A percentile compares a stretch with the other conserved stretches of the same genome.
phyloP scores from a whole-genome alignment of 1,139 yeast genomes.

The Magnusiomyces sp. region DNA sequence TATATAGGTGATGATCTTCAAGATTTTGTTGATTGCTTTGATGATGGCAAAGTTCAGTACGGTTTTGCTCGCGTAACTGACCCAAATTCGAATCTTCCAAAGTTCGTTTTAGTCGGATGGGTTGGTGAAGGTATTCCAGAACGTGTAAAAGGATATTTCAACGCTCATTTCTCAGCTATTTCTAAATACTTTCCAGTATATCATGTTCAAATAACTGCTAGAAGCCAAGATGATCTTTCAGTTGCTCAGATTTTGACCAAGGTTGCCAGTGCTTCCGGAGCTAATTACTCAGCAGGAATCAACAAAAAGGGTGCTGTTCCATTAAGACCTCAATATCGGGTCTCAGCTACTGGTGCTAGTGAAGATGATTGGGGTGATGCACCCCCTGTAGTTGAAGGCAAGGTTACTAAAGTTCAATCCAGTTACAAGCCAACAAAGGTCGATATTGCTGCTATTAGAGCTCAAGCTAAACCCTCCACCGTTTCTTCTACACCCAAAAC shows the following conservation, averaged over 20 bases:
- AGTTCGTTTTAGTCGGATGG: conserved; percentile 86
- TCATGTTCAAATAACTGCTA: conserved; percentile 95
- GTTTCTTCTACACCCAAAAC: conserved; percentile 23
- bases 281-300: conserved; percentile 62
- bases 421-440: conserved; percentile 64
- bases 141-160: conserved; percentile 37
- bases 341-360: conserved; percentile 29
- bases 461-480: conserved; percentile 28
- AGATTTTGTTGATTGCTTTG: conserved; percentile 74
- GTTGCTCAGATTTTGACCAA: conserved; percentile 66
- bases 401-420: conserved; percentile 46
- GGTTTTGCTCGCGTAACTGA: conserved; percentile 85
- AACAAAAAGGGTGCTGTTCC: conserved; percentile 25
- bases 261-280: conserved; percentile 90
- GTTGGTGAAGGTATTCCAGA: conserved; percentile 42
- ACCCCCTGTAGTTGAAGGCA: conserved; percentile 33
- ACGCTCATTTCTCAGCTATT: conserved; percentile 36
- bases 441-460: conserved; percentile 38
- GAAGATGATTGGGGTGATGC: conserved; percentile 52
- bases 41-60: conserved; percentile 83
- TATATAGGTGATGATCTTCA: conserved; percentile 46
- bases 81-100: conserved; percentile 81
- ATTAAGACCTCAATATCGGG: conserved; percentile 31
- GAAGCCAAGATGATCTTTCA: conserved; percentile 84
- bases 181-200: conserved; percentile 49